Conservation (phyloP, 306 rosid species). For the Fragaria nilgerrensis region DNA sequence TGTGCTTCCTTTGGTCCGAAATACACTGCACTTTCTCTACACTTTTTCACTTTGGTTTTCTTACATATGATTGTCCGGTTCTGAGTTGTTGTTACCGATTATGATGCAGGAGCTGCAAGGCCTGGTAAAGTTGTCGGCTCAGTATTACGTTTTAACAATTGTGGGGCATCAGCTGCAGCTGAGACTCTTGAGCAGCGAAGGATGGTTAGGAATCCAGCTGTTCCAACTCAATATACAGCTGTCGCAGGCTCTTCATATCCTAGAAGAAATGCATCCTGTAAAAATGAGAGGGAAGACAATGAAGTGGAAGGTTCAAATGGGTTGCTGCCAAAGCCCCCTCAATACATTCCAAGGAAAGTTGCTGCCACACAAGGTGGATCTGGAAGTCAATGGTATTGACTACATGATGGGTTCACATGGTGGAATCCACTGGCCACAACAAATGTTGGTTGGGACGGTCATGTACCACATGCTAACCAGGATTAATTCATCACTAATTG, state of each 20-base stretch:
- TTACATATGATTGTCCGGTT: background rate
- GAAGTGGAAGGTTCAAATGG: constrained; percentile 78
- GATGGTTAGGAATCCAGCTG: constrained; percentile 57
- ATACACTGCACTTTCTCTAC: background rate
- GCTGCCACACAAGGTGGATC: constrained; percentile 85
- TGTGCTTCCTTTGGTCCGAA: background rate
- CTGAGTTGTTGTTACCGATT: background rate
- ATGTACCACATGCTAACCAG: constrained; percentile 15
- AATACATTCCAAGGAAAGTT: constrained; percentile 67
- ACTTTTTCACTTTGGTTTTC: background rate
- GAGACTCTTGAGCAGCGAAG: constrained; percentile 81
- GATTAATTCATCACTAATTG: constrained; percentile 13
- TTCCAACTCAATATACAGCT: constrained; percentile 55
- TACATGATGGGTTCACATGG: constrained; percentile 8
- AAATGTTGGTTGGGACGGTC: constrained; percentile 10
- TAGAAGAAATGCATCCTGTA: constrained; percentile 74
- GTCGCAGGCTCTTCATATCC: constrained; percentile 67
- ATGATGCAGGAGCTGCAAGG: constrained; percentile 72
- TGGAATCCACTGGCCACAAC: constrained; percentile 9
- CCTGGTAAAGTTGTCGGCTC: constrained; percentile 91
- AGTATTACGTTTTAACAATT: constrained; percentile 71
- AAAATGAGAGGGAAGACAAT: constrained; percentile 68
- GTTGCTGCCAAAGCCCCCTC: constrained; percentile 81
- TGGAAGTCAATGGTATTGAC: constrained; percentile 77
- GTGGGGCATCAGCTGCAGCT: constrained; percentile 61